Evolutionary conservation across 768 basidiomycete species (phyloP).

Genomic region (Leccinum subtestaceum): DNA sequence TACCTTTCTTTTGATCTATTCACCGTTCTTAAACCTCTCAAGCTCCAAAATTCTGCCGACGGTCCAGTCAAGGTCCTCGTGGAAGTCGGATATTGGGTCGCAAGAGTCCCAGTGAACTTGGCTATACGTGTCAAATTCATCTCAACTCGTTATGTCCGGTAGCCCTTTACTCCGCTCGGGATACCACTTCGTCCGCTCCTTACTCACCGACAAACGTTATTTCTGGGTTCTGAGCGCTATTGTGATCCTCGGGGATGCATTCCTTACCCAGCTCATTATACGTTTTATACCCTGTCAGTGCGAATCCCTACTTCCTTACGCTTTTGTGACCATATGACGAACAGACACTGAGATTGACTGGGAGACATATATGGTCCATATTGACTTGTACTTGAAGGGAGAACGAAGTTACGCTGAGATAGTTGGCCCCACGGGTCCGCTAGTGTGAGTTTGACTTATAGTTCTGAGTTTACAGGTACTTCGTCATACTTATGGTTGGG

Average conservation of each 20-base stretch:
- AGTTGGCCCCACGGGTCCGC: constrained; percentile 85
- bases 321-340: constrained; percentile 16
- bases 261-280: constrained; percentile 79
- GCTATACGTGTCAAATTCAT: constrained; percentile 7
- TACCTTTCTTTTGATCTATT: background rate
- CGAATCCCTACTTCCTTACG: constrained; percentile 3
- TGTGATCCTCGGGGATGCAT: constrained; percentile 69
- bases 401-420: constrained; percentile 81
- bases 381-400: constrained; percentile 72
- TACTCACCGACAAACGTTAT: constrained; percentile 51
- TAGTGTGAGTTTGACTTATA: constrained; percentile 60
- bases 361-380: constrained; percentile 92
- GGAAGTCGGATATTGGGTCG: background rate
- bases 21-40: too few species aligned
- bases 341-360: constrained; percentile 98
- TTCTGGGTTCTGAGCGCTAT: constrained; percentile 68
- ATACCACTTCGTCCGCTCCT: constrained; percentile 9
- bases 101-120: background rate
- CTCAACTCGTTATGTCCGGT: background rate
- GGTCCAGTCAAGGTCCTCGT: background rate
- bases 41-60: background rate
- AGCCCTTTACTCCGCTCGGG: constrained; percentile 1
- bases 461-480: background rate
- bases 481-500: background rate
- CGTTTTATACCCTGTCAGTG: constrained; percentile 77